Percentiles rank a stretch among this genome's conserved stretches.
Conservation (phyloP, 768 basidiomycete species). For the Atractiella rhizophila region DNA sequence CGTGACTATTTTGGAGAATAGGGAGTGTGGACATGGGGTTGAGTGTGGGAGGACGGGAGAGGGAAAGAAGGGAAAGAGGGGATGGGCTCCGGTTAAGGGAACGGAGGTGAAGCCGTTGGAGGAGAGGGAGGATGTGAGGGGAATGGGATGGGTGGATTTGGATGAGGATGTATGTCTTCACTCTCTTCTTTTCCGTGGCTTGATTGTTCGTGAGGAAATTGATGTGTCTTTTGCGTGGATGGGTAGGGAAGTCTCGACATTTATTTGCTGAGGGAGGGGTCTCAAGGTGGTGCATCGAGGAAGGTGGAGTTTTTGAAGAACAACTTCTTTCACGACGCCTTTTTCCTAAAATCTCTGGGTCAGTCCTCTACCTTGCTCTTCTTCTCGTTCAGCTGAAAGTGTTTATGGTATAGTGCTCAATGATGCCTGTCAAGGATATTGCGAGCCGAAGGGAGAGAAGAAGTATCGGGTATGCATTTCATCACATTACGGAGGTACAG, state of each 20-base stretch:
- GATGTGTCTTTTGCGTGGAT: neutral
- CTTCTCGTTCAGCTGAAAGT: neutral
- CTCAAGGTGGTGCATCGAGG: slow-evolving; percentile 26
- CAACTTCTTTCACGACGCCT: slow-evolving; percentile 93
- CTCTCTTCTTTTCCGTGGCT: neutral
- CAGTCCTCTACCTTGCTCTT: too few relatives aligned
- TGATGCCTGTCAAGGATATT: slow-evolving; percentile 68
- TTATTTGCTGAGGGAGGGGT: slow-evolving; percentile 61
- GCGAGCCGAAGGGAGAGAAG: slow-evolving; percentile 31
- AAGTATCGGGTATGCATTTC: slow-evolving; percentile 46
- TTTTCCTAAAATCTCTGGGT: slow-evolving; percentile 94
- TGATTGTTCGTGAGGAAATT: neutral
- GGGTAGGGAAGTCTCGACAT: slow-evolving; percentile 66
- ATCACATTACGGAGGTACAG: neutral
- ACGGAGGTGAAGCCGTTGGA: too few relatives aligned
- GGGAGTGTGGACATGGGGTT: slow-evolving; percentile 34
- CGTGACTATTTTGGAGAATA: slow-evolving; percentile 10
- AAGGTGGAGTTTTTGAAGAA: slow-evolving; percentile 62
- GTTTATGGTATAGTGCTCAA: slow-evolving; percentile 42
- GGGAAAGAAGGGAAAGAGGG: slow-evolving; percentile 37
- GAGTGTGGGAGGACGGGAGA: slow-evolving; percentile 28
- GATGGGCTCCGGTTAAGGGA: too few relatives aligned
- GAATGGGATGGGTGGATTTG: slow-evolving; percentile 60
- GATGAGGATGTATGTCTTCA: slow-evolving; percentile 62
- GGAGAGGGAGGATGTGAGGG: slow-evolving; percentile 47